Percentiles rank a stretch among this genome's conserved stretches.
Conservation (phyloP, 202 grass and related monocot genomes). For the Zizania palustris region DNA sequence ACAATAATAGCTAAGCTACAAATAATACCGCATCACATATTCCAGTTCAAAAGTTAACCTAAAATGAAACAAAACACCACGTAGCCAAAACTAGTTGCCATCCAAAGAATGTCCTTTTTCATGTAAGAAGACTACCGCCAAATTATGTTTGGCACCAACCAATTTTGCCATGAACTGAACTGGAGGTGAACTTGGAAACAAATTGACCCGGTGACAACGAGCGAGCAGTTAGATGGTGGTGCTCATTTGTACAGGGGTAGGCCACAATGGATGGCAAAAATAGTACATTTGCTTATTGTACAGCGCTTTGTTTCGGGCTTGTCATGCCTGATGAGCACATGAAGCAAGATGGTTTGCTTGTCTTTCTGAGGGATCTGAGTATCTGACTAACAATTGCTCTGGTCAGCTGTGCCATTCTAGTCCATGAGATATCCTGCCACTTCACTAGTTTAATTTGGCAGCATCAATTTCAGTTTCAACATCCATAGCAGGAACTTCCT, state of each 20-base stretch:
- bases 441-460: conserved; percentile 50
- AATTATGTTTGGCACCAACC: conserved; percentile 23
- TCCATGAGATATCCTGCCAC: conserved; percentile 25
- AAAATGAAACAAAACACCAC: conserved; percentile 48
- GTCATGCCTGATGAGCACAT: conserved; percentile 36
- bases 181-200: conserved; percentile 41
- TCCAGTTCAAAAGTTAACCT: conserved; percentile 54
- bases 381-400: conserved; percentile 44
- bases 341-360: conserved; percentile 39
- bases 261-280: conserved; percentile 53
- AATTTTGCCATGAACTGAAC: conserved; percentile 50
- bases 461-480: conserved; percentile 37
- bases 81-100: conserved; percentile 50
- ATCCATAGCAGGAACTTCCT: conserved; percentile 25
- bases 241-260: conserved; percentile 62
- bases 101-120: conserved; percentile 46
- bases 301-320: conserved; percentile 49
- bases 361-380: conserved; percentile 30
- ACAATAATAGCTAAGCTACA: conserved; percentile 54
- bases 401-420: conserved; percentile 36
- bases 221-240: conserved; percentile 29
- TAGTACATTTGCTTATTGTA: conserved; percentile 58
- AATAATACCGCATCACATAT: conserved; percentile 47
- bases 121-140: conserved; percentile 40
- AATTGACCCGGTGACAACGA: conserved; percentile 30